phyloP scores from a whole-genome alignment of 768 basidiomycete genomes.

The Lentinula edodes region DNA sequence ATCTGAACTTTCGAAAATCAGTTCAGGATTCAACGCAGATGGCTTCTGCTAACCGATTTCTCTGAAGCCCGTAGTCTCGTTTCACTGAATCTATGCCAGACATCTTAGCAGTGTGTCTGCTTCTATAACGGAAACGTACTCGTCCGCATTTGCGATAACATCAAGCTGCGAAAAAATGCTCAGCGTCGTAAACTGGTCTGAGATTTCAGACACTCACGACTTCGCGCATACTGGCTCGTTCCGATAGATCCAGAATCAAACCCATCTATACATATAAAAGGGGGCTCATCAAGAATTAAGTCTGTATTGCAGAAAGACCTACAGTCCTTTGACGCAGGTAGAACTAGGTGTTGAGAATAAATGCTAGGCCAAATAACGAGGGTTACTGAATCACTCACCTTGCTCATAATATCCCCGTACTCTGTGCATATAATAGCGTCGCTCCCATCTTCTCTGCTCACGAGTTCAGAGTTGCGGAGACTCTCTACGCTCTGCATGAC shows the following conservation, averaged over 20 bases:
- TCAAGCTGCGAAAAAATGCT: constrained; percentile 43
- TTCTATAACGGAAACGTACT: constrained; percentile 35
- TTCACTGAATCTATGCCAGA: constrained; percentile 50
- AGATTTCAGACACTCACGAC: constrained; percentile 45
- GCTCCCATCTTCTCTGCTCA: constrained; percentile 36
- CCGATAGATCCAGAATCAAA: constrained; percentile 53
- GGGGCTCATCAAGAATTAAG: background rate
- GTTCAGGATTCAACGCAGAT: background rate
- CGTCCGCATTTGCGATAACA: constrained; percentile 56
- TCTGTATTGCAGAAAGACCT: constrained; percentile 2
- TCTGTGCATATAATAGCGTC: constrained; percentile 56
- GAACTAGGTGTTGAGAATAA: constrained; percentile 37
- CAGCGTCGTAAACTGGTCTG: background rate
- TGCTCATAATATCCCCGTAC: constrained; percentile 85
- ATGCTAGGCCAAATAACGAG: background rate
- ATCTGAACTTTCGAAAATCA: constrained; percentile 20
- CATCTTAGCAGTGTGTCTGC: background rate
- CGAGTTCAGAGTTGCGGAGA: constrained; percentile 56
- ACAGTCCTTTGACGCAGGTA: constrained; percentile 73
- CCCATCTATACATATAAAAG: constrained; percentile 48
- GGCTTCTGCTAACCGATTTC: constrained; percentile 46
- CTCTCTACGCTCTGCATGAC: constrained; percentile 60
- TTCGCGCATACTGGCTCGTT: constrained; percentile 52
- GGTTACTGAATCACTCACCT: constrained; percentile 37
- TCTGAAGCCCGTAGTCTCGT: constrained; percentile 71